phyloP scores from a whole-genome alignment of 306 rosid species.

The Lotus japonicus region DNA sequence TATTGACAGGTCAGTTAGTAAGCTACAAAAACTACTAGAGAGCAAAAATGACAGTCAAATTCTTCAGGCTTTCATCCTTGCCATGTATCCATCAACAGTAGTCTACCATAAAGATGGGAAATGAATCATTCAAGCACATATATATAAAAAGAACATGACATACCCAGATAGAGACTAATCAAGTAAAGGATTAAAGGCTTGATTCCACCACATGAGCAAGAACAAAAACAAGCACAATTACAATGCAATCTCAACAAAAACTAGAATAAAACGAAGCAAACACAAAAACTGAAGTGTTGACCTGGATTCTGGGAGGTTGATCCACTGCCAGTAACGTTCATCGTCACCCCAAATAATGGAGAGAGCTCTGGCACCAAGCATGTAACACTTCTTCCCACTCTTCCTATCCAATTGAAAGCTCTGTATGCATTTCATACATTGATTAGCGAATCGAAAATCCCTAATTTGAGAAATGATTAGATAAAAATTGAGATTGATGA shows the following conservation, averaged over 20 bases:
- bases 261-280: neutral
- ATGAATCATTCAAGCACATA: too few relatives aligned
- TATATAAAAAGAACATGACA: neutral
- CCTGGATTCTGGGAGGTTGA: conserved; percentile 33
- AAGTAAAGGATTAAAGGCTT: neutral
- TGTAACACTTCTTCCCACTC: conserved; percentile 40
- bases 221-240: neutral
- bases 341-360: conserved; percentile 22
- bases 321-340: conserved; percentile 32
- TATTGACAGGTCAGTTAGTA: too few relatives aligned
- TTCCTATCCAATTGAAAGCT: conserved; percentile 30
- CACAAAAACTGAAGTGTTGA: neutral
- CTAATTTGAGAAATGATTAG: too few relatives aligned
- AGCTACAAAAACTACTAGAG: too few relatives aligned
- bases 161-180: neutral
- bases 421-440: conserved; percentile 20
- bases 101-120: too few relatives aligned
- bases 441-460: too few relatives aligned
- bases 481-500: too few relatives aligned
- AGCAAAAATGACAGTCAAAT: too few relatives aligned
- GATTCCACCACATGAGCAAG: neutral
- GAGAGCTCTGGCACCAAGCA: conserved; percentile 40
- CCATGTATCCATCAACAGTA: too few relatives aligned
- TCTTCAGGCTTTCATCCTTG: too few relatives aligned
- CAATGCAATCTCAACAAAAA: neutral